Evolutionary conservation across 192 early-diverging fungal species (phyloP).

Genomic region (Entophlyctis luteolus): DNA sequence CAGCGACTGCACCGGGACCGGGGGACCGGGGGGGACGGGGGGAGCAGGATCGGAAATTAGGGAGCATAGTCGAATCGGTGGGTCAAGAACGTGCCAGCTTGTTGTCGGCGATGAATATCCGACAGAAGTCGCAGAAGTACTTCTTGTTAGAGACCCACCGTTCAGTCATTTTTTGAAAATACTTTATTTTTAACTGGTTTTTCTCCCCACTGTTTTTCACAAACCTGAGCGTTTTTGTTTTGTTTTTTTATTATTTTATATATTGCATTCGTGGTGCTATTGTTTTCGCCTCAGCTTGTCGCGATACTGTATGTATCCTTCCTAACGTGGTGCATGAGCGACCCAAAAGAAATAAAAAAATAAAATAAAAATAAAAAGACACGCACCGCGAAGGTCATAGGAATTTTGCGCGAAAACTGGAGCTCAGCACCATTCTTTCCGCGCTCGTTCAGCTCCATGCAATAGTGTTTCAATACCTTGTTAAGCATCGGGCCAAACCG

Average conservation of each 20-base stretch:
- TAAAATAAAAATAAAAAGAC: no score
- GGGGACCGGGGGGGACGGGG: neutral
- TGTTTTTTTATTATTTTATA: no score
- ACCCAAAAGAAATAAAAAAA: no score
- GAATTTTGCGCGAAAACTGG: constrained; percentile 2
- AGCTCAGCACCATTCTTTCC: neutral
- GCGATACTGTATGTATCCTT: neutral
- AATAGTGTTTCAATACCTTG: constrained; percentile 17
- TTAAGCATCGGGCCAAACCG: constrained; percentile 9
- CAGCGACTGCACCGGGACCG: no score
- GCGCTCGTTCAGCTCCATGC: constrained; percentile 3
- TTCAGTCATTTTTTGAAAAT: constrained; percentile 39
- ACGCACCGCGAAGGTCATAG: constrained; percentile 13
- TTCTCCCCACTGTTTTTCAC: no score
- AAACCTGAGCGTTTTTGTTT: no score
- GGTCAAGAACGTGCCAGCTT: constrained; percentile 70
- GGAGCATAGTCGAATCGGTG: no score
- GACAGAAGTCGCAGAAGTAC: constrained; percentile 82
- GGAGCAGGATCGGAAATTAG: constrained; percentile 17
- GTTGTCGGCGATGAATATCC: constrained; percentile 78
- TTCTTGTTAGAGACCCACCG: constrained; percentile 71
- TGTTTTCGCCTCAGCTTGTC: neutral
- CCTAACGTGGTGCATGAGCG: no score
- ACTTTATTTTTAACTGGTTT: no score
- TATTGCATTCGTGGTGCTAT: no score